phyloP scores from a whole-genome alignment of 345 rosid species.

The Gossypium ekmanianum region DNA sequence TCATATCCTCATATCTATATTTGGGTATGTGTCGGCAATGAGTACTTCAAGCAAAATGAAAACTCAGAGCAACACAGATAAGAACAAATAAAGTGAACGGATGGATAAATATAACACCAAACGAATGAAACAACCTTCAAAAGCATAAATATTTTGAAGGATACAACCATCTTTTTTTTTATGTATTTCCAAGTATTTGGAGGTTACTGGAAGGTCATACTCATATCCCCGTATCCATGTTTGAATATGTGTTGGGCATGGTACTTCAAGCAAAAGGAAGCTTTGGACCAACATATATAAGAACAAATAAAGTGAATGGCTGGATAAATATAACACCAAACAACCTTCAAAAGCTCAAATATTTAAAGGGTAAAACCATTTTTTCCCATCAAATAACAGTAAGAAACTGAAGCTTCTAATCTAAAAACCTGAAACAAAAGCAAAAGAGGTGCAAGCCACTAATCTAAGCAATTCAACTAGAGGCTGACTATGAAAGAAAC shows the following conservation, averaged over 20 bases:
- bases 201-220: neutral
- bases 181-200: neutral
- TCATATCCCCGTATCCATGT: neutral
- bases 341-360: constrained; percentile 13
- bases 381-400: neutral
- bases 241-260: neutral
- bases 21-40: neutral
- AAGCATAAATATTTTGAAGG: neutral
- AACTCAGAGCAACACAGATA: neutral
- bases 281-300: neutral
- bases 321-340: neutral
- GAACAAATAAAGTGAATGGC: neutral
- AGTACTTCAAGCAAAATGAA: too few relatives aligned
- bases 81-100: neutral
- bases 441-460: neutral
- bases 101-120: neutral
- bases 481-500: neutral
- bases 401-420: neutral
- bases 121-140: neutral
- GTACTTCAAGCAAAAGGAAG: neutral
- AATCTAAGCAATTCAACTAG: neutral
- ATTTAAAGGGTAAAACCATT: neutral
- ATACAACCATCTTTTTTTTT: neutral
- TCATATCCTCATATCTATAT: neutral
- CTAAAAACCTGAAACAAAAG: neutral